Conservation (phyloP, 2,329 filamentous ascomycete species). For the Exophiala aquamarina region DNA sequence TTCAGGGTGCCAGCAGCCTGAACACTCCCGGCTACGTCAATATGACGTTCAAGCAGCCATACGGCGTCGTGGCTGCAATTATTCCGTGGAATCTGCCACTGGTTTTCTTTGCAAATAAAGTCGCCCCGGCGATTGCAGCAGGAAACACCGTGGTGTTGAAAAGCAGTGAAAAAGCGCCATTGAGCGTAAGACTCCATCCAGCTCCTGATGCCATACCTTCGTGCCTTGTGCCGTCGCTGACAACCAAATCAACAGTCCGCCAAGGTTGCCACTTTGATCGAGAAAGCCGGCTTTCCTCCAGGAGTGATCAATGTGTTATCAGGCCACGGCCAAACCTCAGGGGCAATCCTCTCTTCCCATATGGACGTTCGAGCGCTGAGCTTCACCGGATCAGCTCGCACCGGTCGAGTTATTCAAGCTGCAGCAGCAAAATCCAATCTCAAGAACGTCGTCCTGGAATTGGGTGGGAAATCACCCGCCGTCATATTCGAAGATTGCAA, state of each 20-base stretch:
- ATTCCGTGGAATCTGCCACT: slow-evolving; percentile 60
- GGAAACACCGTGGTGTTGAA: slow-evolving; percentile 33
- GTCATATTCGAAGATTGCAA: slow-evolving; percentile 59
- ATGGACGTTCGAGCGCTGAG: slow-evolving; percentile 71
- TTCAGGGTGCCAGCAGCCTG: slow-evolving; percentile 23
- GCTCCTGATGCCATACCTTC: slow-evolving; percentile 48
- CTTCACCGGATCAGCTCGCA: slow-evolving; percentile 73
- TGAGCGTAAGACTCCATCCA: slow-evolving; percentile 57
- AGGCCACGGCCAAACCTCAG: slow-evolving; percentile 67
- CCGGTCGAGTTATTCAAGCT: slow-evolving; percentile 74
- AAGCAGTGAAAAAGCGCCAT: slow-evolving; percentile 29
- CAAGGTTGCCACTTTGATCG: slow-evolving; percentile 63
- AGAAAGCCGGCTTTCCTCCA: slow-evolving; percentile 73
- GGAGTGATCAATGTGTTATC: slow-evolving; percentile 76
- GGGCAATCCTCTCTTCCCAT: slow-evolving; percentile 67
- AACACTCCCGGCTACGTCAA: slow-evolving; percentile 24
- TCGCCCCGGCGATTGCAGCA: slow-evolving; percentile 40
- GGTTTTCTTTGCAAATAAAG: slow-evolving; percentile 43
- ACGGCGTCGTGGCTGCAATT: slow-evolving; percentile 45
- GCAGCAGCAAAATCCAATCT: slow-evolving; percentile 61
- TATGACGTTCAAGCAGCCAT: slow-evolving; percentile 24
- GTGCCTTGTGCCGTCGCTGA: slow-evolving; percentile 59
- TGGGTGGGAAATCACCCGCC: slow-evolving; percentile 60
- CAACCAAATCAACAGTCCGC: slow-evolving; percentile 34
- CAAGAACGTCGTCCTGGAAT: slow-evolving; percentile 62